Evolutionary conservation across 1,139 yeast species (phyloP).

Genomic region (Kodamaea ohmeri): DNA sequence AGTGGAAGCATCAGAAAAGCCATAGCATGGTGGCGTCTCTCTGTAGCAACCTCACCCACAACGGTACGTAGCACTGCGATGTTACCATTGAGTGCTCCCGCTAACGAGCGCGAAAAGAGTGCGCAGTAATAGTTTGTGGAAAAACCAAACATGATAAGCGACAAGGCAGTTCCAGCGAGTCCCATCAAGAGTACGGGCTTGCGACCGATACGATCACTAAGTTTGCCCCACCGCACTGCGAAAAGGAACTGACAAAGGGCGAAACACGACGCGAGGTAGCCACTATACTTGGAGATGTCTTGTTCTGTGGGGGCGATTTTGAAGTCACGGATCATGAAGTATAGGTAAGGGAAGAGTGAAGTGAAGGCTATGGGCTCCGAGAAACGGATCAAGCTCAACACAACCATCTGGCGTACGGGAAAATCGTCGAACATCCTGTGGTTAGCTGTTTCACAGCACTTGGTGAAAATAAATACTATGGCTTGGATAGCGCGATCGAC

Average conservation of each 20-base stretch:
- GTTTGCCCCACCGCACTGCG: conserved; percentile 38
- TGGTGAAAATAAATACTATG: too few relatives aligned
- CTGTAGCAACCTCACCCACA: conserved; percentile 39
- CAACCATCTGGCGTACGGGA: conserved; percentile 35
- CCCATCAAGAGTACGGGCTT: conserved; percentile 33
- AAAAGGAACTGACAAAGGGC: conserved; percentile 38
- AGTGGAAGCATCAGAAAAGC: conserved; percentile 38
- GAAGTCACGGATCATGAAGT: conserved; percentile 41
- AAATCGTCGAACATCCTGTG: conserved; percentile 25
- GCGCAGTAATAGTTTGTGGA: conserved; percentile 35
- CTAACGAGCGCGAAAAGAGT: conserved; percentile 29
- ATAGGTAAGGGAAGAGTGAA: conserved; percentile 39
- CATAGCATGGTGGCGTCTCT: conserved; percentile 36
- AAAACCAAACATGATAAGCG: conserved; percentile 34
- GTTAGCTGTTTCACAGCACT: too few relatives aligned
- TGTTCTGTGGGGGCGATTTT: conserved; percentile 33
- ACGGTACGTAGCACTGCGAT: conserved; percentile 38
- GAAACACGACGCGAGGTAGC: conserved; percentile 37
- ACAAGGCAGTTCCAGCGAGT: conserved; percentile 30
- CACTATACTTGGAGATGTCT: conserved; percentile 37
- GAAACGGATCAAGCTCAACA: conserved; percentile 32
- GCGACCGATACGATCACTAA: conserved; percentile 33
- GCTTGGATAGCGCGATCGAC: conserved; percentile 1
- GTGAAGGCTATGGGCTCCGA: conserved; percentile 41
- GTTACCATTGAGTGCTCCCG: conserved; percentile 38